phyloP scores from a whole-genome alignment of 2,329 filamentous ascomycete genomes.

The Teratosphaeria epicoccoides region DNA sequence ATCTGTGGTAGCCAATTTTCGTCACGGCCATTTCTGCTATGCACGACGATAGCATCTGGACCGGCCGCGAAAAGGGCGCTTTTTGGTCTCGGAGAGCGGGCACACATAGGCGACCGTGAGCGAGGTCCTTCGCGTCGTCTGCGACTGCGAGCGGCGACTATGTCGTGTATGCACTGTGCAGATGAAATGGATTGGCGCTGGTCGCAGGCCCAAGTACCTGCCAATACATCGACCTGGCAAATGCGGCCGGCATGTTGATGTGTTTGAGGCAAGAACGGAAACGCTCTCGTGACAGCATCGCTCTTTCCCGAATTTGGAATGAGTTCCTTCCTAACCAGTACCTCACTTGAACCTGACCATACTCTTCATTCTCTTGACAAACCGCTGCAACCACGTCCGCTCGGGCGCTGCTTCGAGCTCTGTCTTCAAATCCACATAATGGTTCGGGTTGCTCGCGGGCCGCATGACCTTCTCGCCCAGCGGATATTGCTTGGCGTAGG shows the following conservation, averaged over 20 bases:
- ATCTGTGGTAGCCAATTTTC: too few relatives aligned
- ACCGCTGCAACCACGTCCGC: slow-evolving; percentile 35
- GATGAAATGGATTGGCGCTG: too few relatives aligned
- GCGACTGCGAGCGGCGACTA: too few relatives aligned
- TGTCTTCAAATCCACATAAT: slow-evolving; percentile 42
- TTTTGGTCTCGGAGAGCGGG: too few relatives aligned
- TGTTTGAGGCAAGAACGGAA: neutral
- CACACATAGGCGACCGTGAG: too few relatives aligned
- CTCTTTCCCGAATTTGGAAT: neutral
- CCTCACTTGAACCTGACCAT: slow-evolving; percentile 35
- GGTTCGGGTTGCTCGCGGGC: slow-evolving; percentile 40
- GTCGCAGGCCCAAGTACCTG: neutral
- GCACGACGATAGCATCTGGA: too few relatives aligned
- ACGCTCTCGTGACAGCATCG: neutral
- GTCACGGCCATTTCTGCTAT: too few relatives aligned
- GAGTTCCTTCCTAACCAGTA: neutral
- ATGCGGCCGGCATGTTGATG: neutral
- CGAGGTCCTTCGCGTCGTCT: too few relatives aligned
- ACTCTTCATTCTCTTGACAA: slow-evolving; percentile 38
- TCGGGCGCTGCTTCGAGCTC: slow-evolving; percentile 45
- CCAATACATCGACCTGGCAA: too few relatives aligned
- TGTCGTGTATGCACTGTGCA: too few relatives aligned
- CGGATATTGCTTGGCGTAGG: slow-evolving; percentile 43
- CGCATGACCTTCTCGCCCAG: slow-evolving; percentile 36
- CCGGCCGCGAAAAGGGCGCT: too few relatives aligned